Conservation (phyloP, 2,329 filamentous ascomycete species). For the Hymenoscyphus fraxineus region DNA sequence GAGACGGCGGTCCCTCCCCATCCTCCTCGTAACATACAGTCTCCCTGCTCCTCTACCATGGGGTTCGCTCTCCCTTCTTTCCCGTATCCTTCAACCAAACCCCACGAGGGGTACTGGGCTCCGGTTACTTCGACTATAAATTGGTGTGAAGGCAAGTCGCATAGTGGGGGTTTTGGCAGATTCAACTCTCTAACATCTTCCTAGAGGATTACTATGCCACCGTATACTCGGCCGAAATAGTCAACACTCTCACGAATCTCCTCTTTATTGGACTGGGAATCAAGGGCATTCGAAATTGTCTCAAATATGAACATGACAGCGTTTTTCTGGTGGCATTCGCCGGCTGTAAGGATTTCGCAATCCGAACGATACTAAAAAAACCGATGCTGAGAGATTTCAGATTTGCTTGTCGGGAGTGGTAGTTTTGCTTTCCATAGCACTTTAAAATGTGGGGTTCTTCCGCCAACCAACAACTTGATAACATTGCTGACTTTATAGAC, state of each 20-base stretch:
- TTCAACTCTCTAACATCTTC: neutral
- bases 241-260: constrained; percentile 77
- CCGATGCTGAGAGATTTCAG: constrained; percentile 11
- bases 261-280: constrained; percentile 76
- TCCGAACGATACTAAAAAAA: neutral
- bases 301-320: constrained; percentile 66
- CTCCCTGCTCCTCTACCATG: constrained; percentile 20
- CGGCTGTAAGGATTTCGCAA: constrained; percentile 30
- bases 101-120: constrained; percentile 34
- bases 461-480: neutral
- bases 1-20: neutral
- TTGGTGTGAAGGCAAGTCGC: constrained; percentile 75
- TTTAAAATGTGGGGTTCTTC: constrained; percentile 36
- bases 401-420: constrained; percentile 38
- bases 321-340: constrained; percentile 68
- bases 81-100: constrained; percentile 34
- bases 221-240: constrained; percentile 70
- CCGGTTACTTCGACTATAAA: constrained; percentile 45
- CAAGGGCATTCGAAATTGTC: constrained; percentile 71
- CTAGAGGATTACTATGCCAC: constrained; percentile 71
- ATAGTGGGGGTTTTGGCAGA: too few relatives aligned
- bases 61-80: constrained; percentile 27
- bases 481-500: constrained; percentile 41
- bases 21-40: neutral
- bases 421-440: constrained; percentile 41